Base-by-base conservation (phyloP, 495 filamentous ascomycete genomes). In the Schizothecium vesticola region DNA sequence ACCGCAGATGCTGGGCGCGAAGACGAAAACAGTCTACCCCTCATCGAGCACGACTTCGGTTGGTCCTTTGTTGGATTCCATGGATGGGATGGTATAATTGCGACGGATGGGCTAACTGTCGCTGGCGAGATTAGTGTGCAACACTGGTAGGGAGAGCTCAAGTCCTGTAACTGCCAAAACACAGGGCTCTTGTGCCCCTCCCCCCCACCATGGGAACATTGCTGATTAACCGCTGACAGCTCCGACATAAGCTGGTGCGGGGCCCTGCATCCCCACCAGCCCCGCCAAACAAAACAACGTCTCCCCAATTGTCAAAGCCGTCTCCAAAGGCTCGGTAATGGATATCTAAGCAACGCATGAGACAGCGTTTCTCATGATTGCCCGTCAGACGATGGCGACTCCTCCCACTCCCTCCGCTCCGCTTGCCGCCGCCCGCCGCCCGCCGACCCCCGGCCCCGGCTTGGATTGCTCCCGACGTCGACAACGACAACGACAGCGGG, bases 211-310 rank as follows among this genome's bases (percentile, higher is more conserved):
- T 26, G 24, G 21, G 43, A 21, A 1, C 33, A 31, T 22, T 59
- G 65, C 65, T 66, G 57, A 66, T 61, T 66, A 66, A 66, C 65
- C 26, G 64, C 64, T 66, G 65, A 66, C 64, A 59, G 55, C 56
- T 51, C 43, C 43, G 43, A 51, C 43, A 51, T 51, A 51, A 51
- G 43, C 43, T 51, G 43, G 58, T 28, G 58, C 58, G 23, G 58
- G 23, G n/a, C 23, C 23, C 58, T 59, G 23, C 23, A 25, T 19
- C 58, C 24, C 58, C 26, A 5, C 22, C n/a, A n/a, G n/a, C n/a
- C n/a, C n/a, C n/a, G n/a, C 58, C 24, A 59, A 59, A 28, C 58
- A 13, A 43, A 51, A 51, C 19, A 16, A 51, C 43, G 16, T 51
- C 43, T 36, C 7, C 19, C 43, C 43, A 51, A 51, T 16, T 51